Conservation (phyloP, 345 rosid species). For the Luvunga scandens region DNA sequence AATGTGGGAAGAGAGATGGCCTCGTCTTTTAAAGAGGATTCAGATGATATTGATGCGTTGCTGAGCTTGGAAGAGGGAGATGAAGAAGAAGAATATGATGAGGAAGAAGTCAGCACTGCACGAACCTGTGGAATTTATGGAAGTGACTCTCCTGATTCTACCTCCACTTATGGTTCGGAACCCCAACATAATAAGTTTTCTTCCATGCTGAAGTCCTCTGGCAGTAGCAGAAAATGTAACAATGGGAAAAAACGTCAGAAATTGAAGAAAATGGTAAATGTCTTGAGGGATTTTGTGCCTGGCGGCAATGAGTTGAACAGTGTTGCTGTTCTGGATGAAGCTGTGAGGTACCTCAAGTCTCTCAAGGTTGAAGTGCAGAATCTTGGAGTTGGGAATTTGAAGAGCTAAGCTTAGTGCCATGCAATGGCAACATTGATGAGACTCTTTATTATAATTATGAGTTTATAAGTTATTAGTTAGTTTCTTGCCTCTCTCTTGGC, state of each 20-base stretch:
- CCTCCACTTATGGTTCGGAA: constrained; percentile 43
- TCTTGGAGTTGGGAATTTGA: constrained; percentile 52
- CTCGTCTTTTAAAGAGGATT: constrained; percentile 61
- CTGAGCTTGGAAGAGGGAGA: constrained; percentile 67
- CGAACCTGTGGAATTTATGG: constrained; percentile 48
- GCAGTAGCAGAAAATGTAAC: constrained; percentile 35
- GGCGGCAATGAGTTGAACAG: constrained; percentile 76
- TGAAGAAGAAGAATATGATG: constrained; percentile 43
- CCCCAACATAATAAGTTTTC: constrained; percentile 32
- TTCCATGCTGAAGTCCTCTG: constrained; percentile 35
- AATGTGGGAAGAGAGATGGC: constrained; percentile 43
- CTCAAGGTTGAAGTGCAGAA: constrained; percentile 76
- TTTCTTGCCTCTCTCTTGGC: constrained; percentile 5
- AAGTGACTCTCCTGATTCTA: constrained; percentile 51
- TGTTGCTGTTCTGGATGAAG: constrained; percentile 71
- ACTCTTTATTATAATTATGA: neutral
- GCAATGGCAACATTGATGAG: neutral
- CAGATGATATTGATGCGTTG: constrained; percentile 81
- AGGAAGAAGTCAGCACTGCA: constrained; percentile 75
- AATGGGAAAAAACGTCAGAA: constrained; percentile 54
- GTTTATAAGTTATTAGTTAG: neutral
- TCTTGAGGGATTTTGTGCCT: constrained; percentile 66
- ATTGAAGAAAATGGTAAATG: constrained; percentile 79
- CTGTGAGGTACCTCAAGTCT: constrained; percentile 78
- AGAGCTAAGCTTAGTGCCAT: constrained; percentile 34